phyloP scores from a whole-genome alignment of 2,329 filamentous ascomycete species.

The Fusarium vanettenii region DNA sequence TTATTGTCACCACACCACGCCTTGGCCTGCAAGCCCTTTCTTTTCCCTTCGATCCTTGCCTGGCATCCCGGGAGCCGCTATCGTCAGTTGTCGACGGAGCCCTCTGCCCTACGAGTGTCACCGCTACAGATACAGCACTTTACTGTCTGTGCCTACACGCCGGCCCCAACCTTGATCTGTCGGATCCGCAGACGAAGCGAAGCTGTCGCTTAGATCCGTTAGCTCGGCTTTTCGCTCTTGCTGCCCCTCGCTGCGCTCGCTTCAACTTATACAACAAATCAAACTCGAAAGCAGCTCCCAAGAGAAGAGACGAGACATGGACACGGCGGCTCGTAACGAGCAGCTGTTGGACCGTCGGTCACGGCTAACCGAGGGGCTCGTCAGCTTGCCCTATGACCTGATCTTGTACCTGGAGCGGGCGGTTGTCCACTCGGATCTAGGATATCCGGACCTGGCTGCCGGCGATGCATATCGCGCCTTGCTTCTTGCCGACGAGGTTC shows the following conservation, averaged over 20 bases:
- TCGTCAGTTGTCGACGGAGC: conserved; percentile 17
- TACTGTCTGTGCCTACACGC: neutral
- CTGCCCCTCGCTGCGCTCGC: neutral
- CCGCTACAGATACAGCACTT: neutral
- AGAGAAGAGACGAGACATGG: conserved; percentile 38
- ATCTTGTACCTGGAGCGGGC: conserved; percentile 78
- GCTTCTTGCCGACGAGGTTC: conserved; percentile 84
- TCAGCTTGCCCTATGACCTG: conserved; percentile 67
- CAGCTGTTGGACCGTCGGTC: conserved; percentile 65
- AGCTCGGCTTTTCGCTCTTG: conserved; percentile 17
- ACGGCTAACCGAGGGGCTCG: conserved; percentile 66
- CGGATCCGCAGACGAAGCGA: conserved; percentile 12
- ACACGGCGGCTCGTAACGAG: conserved; percentile 53
- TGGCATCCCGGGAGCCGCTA: conserved; percentile 10
- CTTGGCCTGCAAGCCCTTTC: neutral
- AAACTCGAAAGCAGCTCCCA: neutral
- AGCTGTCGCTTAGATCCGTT: conserved; percentile 20
- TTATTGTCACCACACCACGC: neutral
- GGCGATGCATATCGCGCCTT: conserved; percentile 92
- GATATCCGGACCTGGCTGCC: conserved; percentile 89
- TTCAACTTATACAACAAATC: conserved; percentile 15
- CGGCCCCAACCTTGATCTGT: conserved; percentile 16
- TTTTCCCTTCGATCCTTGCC: conserved; percentile 16
- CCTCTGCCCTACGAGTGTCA: conserved; percentile 2
- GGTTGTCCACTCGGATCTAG: conserved; percentile 76